Evolutionary conservation across 1,284 basidiomycete species (phyloP).

Genomic region (Irpex rosettiformis): DNA sequence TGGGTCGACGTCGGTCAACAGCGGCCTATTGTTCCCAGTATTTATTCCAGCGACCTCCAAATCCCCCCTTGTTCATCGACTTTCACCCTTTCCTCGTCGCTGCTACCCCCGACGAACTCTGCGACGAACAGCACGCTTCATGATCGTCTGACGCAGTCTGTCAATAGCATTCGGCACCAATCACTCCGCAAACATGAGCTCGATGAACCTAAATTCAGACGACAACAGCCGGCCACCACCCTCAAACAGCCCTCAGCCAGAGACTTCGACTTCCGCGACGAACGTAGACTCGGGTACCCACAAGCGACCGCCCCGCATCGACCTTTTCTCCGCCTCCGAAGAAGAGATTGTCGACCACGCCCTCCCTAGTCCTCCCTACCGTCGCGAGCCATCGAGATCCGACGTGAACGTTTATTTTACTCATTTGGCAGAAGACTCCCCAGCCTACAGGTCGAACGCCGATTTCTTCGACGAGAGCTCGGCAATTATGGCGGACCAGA

Average conservation of each 20-base stretch:
- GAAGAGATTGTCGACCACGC: constrained; percentile 25
- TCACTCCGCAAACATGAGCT: constrained; percentile 3
- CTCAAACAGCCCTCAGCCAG: not conserved
- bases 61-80: too few relatives aligned
- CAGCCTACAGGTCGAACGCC: constrained; percentile 24
- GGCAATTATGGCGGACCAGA: constrained; percentile 17
- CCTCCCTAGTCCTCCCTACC: constrained; percentile 32
- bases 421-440: constrained; percentile 23
- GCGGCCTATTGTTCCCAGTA: too few relatives aligned
- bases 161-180: not conserved
- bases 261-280: not conserved
- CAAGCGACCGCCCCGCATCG: constrained; percentile 14
- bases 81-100: too few relatives aligned
- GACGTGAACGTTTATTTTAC: constrained; percentile 25
- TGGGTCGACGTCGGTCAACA: too few relatives aligned
- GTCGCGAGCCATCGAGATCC: constrained; percentile 24
- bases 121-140: not conserved
- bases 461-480: constrained; percentile 18
- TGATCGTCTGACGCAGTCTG: not conserved
- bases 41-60: too few relatives aligned
- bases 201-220: not conserved
- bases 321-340: constrained; percentile 23
- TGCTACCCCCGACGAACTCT: not conserved
- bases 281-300: too few relatives aligned
- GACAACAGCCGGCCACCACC: not conserved